These are phyloP conservation scores for Sphagnum tenellum DNA, from an alignment of 225 moss, liverwort and hornwort genomes.

Conservation along the genomic window DNA sequence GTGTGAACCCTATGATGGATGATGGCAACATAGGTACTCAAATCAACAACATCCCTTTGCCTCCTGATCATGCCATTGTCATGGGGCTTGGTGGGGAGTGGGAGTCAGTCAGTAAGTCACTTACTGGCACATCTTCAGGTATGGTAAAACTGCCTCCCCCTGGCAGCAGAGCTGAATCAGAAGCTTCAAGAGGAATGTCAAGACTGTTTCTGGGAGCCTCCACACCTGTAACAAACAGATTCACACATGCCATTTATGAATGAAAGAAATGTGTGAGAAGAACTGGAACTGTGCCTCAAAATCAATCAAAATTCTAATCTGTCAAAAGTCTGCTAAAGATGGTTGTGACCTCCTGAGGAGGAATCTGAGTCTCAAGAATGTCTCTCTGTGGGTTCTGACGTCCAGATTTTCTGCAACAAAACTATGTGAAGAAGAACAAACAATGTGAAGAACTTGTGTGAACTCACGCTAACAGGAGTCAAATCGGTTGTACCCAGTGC, in stretches of 20 bases:
- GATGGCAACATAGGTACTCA: too few species aligned
- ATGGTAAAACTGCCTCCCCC: constrained; percentile 22
- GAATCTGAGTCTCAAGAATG: too few species aligned
- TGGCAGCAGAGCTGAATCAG: constrained; percentile 6
- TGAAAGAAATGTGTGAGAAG: too few species aligned
- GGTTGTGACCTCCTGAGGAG: too few species aligned
- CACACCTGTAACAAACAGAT: constrained; percentile 21
- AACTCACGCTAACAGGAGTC: too few species aligned
- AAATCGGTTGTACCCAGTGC: too few species aligned
- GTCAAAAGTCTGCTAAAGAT: background rate
- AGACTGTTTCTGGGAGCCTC: constrained; percentile 82
- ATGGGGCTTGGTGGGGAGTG: background rate
- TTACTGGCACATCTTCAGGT: constrained; percentile 61
- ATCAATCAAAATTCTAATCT: background rate
- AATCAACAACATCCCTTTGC: too few species aligned
- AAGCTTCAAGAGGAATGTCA: constrained; percentile 49
- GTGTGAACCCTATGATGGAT: too few species aligned
- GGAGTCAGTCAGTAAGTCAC: constrained; percentile 5
- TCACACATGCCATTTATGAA: background rate
- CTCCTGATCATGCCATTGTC: background rate
- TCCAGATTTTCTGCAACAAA: too few species aligned
- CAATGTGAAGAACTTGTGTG: too few species aligned
- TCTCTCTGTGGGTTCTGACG: too few species aligned
- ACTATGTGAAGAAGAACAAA: too few species aligned
- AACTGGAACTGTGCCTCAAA: background rate